Percentiles rank a stretch among this genome's conserved stretches.
Evolutionary conservation across 805 yeast genomes (phyloP).

Genomic region (Ogataea nakhonphanomensis): DNA sequence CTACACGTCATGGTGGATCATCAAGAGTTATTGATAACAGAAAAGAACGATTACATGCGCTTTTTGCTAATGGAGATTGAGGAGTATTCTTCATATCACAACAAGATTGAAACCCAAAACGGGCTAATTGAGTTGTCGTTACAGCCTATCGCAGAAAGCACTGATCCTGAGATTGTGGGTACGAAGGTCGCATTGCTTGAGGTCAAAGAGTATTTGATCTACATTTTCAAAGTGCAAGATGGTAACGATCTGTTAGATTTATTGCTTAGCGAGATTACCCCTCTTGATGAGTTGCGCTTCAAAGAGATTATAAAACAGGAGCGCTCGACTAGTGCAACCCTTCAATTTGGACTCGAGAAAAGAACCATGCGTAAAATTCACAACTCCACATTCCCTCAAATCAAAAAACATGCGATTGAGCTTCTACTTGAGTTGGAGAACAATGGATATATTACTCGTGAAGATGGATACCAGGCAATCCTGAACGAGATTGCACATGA

Average conservation of each 20-base stretch:
- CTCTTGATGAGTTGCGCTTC: slow-evolving; percentile 67
- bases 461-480: slow-evolving; percentile 71
- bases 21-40: slow-evolving; percentile 42
- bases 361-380: slow-evolving; percentile 38
- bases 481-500: slow-evolving; percentile 83
- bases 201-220: slow-evolving; percentile 77
- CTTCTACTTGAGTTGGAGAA: slow-evolving; percentile 72
- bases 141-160: slow-evolving; percentile 25
- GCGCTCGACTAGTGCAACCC: slow-evolving; percentile 23
- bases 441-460: slow-evolving; percentile 59
- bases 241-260: slow-evolving; percentile 54
- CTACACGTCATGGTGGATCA: slow-evolving; percentile 41
- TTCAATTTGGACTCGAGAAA: slow-evolving; percentile 33
- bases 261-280: slow-evolving; percentile 60
- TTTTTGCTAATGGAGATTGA: slow-evolving; percentile 22
- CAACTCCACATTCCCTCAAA: slow-evolving; percentile 56
- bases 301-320: slow-evolving; percentile 51
- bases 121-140: slow-evolving; percentile 18
- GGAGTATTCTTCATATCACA: slow-evolving; percentile 18
- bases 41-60: slow-evolving; percentile 43
- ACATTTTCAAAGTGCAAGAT: slow-evolving; percentile 80
- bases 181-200: slow-evolving; percentile 54
- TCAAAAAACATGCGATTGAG: slow-evolving; percentile 74
- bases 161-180: slow-evolving; percentile 42
- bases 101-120: slow-evolving; percentile 17